Conservation (phyloP, 805 yeast species). For the Metschnikowia lochheadii region DNA sequence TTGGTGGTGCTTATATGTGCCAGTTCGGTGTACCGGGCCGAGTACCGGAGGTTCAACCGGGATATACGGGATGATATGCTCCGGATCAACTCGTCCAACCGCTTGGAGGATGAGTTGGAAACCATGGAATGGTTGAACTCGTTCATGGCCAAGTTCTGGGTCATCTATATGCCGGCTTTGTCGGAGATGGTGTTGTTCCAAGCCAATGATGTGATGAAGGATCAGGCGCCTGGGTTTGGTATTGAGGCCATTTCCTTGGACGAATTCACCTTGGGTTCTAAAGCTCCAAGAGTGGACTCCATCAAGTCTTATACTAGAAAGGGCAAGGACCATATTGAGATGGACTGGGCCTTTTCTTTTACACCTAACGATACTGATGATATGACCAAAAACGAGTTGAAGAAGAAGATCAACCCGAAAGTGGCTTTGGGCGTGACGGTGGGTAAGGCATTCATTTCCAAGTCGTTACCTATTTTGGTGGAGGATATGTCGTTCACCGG, state of each 20-base stretch:
- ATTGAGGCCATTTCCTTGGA: slow-evolving; percentile 70
- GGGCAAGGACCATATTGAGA: slow-evolving; percentile 64
- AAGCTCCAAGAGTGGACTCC: slow-evolving; percentile 70
- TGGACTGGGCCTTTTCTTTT: slow-evolving; percentile 82
- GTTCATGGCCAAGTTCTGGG: slow-evolving; percentile 79
- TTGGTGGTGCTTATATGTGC: slow-evolving; percentile 56
- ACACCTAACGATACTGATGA: slow-evolving; percentile 80
- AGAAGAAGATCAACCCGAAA: slow-evolving; percentile 70
- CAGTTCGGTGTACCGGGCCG: slow-evolving; percentile 65
- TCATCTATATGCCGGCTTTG: slow-evolving; percentile 80
- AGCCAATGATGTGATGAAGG: slow-evolving; percentile 65
- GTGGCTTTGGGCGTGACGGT: slow-evolving; percentile 76
- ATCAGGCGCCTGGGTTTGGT: slow-evolving; percentile 78
- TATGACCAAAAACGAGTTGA: slow-evolving; percentile 74
- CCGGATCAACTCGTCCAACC: slow-evolving; percentile 59
- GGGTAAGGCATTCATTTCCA: slow-evolving; percentile 77
- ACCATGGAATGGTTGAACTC: slow-evolving; percentile 80
- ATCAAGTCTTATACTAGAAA: slow-evolving; percentile 69
- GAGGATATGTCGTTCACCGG: slow-evolving; percentile 79
- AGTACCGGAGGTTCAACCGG: slow-evolving; percentile 71
- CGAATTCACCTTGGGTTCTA: slow-evolving; percentile 76
- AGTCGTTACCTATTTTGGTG: slow-evolving; percentile 70
- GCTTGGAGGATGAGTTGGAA: slow-evolving; percentile 59
- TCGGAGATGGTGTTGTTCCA: slow-evolving; percentile 68
- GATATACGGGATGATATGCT: slow-evolving; percentile 73